A percentile compares a stretch with the other conserved stretches of the same genome.
Conservation (phyloP, 2,329 filamentous ascomycete species). For the Polychaeton citri region DNA sequence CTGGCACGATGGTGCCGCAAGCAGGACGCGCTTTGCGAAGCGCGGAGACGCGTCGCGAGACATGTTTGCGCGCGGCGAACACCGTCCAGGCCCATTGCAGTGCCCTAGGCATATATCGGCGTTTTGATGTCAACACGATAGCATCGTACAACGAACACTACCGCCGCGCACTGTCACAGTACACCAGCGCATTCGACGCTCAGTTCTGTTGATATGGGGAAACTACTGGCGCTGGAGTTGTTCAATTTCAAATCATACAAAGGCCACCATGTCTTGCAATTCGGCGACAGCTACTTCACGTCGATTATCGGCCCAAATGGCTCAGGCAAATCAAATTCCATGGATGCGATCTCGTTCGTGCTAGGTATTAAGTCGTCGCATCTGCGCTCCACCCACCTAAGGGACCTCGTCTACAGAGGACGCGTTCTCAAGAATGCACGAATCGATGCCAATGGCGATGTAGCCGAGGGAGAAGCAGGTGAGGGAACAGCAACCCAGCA, state of each 20-base stretch:
- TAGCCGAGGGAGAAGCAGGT: conserved; percentile 41
- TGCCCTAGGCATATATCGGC: too few species aligned
- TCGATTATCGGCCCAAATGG: conserved; percentile 99
- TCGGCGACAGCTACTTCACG: conserved; percentile 97
- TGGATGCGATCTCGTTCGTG: conserved; percentile 99
- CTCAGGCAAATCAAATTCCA: conserved; percentile 97
- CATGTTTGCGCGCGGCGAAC: too few species aligned
- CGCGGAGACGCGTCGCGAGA: too few species aligned
- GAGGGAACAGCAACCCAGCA: conserved; percentile 24
- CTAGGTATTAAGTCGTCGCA: conserved; percentile 98
- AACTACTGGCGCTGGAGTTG: conserved; percentile 86
- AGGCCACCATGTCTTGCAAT: conserved; percentile 83
- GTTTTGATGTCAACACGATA: too few species aligned
- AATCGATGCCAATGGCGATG: conserved; percentile 83
- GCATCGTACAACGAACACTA: too few species aligned
- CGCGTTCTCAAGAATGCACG: conserved; percentile 84
- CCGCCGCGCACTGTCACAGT: neutral
- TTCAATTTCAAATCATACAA: conserved; percentile 99
- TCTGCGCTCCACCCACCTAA: conserved; percentile 81
- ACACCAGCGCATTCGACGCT: too few species aligned
- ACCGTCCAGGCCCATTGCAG: too few species aligned
- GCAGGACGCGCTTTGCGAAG: too few species aligned
- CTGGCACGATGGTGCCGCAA: too few species aligned
- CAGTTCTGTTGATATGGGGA: too few species aligned
- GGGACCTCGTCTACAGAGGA: conserved; percentile 91